These are phyloP conservation scores for Pelagophyceae sp. DNA, from an alignment of 352 stramenopile species.

Conservation along the genomic window DNA sequence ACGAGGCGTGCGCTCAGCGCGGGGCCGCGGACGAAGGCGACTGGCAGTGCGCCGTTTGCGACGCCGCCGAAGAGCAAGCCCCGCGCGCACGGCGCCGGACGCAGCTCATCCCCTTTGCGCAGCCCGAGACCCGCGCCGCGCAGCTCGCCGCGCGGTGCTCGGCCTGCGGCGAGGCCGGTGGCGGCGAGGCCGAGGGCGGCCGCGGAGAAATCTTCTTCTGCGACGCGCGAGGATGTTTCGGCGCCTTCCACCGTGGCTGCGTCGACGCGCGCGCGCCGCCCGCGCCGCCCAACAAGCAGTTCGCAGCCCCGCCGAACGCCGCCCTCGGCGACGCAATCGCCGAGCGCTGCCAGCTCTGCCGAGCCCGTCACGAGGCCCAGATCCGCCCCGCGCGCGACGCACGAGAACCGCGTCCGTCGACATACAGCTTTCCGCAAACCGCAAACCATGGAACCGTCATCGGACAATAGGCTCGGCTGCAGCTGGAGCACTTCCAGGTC, in stretches of 20 bases:
- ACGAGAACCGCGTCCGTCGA: too few relatives aligned
- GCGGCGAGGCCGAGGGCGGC: background rate
- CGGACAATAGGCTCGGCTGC: background rate
- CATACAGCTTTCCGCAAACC: too few relatives aligned
- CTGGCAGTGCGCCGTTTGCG: background rate
- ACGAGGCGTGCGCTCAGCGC: background rate
- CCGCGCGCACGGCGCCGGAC: background rate
- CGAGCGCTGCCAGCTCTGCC: background rate
- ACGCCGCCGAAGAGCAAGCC: background rate
- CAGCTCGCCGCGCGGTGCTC: background rate
- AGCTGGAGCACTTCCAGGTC: background rate
- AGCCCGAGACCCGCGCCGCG: background rate
- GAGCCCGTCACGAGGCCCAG: background rate
- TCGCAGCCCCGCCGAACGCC: too few relatives aligned
- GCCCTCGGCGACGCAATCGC: background rate
- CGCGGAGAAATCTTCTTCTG: background rate
- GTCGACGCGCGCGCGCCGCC: too few relatives aligned
- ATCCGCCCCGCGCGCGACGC: too few relatives aligned
- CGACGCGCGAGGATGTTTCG: background rate
- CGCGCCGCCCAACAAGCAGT: background rate
- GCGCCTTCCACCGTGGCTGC: background rate
- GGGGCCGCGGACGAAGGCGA: background rate
- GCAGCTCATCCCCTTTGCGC: background rate
- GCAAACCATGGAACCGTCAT: too few relatives aligned
- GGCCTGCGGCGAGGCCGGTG: background rate